Evolutionary conservation across 2,329 filamentous ascomycete species (phyloP), one percentile per base, ranked within the genome.

Genomic region (Ceratocystis variospora): DNA sequence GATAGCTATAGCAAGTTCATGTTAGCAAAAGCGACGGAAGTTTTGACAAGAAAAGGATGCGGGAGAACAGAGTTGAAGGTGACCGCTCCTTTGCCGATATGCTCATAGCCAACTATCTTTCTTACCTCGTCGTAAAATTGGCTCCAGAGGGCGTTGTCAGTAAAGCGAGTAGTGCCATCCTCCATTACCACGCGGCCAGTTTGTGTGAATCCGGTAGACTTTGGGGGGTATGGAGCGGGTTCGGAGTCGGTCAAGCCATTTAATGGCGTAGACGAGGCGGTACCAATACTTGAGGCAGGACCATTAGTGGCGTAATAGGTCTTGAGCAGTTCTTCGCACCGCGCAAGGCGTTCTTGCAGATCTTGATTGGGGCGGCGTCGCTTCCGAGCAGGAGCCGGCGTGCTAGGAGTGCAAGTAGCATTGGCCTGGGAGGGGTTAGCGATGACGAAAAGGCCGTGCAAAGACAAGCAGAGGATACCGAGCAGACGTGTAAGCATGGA

Each of bases 351-450:
- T 72, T 85, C 82, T 70, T 85, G 82, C 12, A 85, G 77, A 70
- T 85, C 83, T 70, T 85, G 82, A 64, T 85, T 84, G 8, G 83
- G 83, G 61, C 82, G 76, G 69, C 81, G 76, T 50, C 83, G 79
- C 74, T 84, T 85, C 67, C 82, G 79, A 33, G 82, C 80, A 5
- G 82, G 82, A 6, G 83, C 83, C 1, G 83, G 83, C 22, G 80
- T 84, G 69, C 82, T 84, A 3, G 83, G 82, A 10, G 80, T 83
- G 70, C 83, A 85, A 67, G 79, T 77, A 65, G 84, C 80, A 70
- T 83, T 82, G 71, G 82, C 81, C 82, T 63, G 37, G 45, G 63
- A 68, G 57, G 65, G n/a, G 64, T 68, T 41, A 37, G 44, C 17
- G 50, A 12, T 45, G 10, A 8, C 31, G 31, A 46, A 17, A 25